phyloP scores from a whole-genome alignment of 129 eudicot species.

The Cynara cardunculus region DNA sequence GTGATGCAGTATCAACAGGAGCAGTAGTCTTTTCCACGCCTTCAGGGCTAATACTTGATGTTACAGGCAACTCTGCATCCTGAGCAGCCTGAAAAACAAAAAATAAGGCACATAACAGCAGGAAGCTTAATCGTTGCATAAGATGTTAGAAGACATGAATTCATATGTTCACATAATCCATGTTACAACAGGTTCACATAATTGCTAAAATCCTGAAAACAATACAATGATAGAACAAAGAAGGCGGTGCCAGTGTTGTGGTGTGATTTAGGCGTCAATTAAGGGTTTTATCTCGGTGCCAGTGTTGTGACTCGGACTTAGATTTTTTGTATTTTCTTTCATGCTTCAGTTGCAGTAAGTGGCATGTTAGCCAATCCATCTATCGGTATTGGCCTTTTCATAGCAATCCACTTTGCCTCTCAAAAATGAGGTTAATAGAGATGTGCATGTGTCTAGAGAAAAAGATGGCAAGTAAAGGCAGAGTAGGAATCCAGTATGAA shows the following conservation, averaged over 20 bases:
- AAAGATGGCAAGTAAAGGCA: conserved; percentile 3
- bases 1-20: conserved; percentile 46
- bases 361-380: background rate
- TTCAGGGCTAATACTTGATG: conserved; percentile 44
- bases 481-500: background rate
- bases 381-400: background rate
- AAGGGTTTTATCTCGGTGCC: background rate
- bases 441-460: background rate
- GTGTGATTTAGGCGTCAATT: background rate
- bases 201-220: background rate
- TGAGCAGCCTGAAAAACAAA: conserved; percentile 58
- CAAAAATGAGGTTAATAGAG: background rate
- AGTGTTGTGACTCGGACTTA: background rate
- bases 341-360: background rate
- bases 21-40: conserved; percentile 41
- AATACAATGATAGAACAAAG: background rate
- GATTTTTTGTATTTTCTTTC: background rate
- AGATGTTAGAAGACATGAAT: background rate
- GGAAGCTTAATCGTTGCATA: background rate
- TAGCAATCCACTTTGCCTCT: background rate
- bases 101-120: background rate
- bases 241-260: too few species aligned
- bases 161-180: background rate
- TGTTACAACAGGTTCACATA: background rate
- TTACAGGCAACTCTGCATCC: conserved; percentile 46